Evolutionary conservation across 2,329 filamentous ascomycete species (phyloP).

Genomic region (Aureobasidium subglaciale): DNA sequence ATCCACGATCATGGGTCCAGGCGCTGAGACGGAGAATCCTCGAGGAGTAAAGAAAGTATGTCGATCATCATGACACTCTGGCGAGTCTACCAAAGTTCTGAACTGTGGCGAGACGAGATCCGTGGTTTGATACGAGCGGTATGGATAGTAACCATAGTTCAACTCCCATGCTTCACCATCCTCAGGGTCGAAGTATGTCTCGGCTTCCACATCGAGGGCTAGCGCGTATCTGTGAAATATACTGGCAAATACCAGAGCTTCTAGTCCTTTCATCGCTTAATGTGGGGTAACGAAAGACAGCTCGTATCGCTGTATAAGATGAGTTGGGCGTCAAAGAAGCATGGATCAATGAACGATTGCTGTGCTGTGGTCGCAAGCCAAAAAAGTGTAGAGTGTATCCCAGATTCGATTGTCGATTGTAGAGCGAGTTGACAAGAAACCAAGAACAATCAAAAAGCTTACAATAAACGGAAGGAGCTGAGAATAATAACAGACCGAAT

Average conservation of each 20-base stretch:
- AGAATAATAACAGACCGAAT: background rate
- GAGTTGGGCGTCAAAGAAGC: background rate
- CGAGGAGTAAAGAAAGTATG: slow-evolving; percentile 27
- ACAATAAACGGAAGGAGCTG: slow-evolving; percentile 7
- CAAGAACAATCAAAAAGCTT: background rate
- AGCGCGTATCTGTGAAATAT: background rate
- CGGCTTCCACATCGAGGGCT: slow-evolving; percentile 8
- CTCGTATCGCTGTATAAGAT: background rate
- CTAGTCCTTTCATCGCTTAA: background rate
- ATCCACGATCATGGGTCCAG: slow-evolving; percentile 30
- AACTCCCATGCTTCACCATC: slow-evolving; percentile 16
- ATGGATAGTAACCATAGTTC: slow-evolving; percentile 16
- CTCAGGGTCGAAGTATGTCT: slow-evolving; percentile 9
- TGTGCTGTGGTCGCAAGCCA: background rate
- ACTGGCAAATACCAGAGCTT: background rate
- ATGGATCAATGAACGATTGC: slow-evolving; percentile 10
- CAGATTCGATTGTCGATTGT: background rate
- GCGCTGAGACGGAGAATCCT: slow-evolving; percentile 24
- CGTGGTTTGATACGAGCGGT: slow-evolving; percentile 14
- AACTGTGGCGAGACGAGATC: slow-evolving; percentile 15
- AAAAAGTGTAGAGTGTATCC: background rate
- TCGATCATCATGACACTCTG: slow-evolving; percentile 12
- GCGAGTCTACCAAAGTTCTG: slow-evolving; percentile 1
- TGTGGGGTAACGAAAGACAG: background rate
- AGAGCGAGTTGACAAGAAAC: background rate